Percentiles rank a stretch among this genome's conserved stretches.
Conservation (phyloP, 2,329 filamentous ascomycete species). For the Pestalotiopsis sp. region DNA sequence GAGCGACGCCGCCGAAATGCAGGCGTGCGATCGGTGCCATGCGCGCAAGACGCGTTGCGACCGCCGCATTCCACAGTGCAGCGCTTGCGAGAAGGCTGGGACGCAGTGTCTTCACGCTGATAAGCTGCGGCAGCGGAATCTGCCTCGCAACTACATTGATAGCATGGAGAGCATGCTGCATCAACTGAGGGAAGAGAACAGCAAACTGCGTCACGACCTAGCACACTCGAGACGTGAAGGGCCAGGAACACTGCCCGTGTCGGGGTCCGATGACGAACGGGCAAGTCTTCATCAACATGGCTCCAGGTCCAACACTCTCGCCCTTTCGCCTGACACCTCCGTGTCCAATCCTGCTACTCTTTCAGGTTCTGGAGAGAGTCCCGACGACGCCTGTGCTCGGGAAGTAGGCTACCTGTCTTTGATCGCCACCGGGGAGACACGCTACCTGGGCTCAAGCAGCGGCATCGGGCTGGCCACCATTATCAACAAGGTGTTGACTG, state of each 20-base stretch:
- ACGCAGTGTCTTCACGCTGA: background rate
- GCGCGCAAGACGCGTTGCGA: slow-evolving; percentile 4
- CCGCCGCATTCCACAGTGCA: slow-evolving; percentile 4
- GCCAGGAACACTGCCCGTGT: background rate
- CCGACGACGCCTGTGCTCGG: background rate
- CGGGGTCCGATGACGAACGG: background rate
- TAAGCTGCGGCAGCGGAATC: slow-evolving; percentile 1
- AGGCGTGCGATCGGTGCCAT: slow-evolving; percentile 5
- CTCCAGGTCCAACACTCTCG: background rate
- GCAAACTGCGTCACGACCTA: background rate
- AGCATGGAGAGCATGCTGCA: background rate
- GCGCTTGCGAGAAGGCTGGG: slow-evolving; percentile 1
- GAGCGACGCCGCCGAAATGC: background rate
- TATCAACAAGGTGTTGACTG: background rate
- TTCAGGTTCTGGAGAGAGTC: background rate
- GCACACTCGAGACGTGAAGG: background rate
- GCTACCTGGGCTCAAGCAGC: slow-evolving; percentile 3
- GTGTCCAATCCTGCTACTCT: background rate
- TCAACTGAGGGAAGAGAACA: background rate
- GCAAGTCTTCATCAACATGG: background rate
- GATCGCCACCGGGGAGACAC: slow-evolving; percentile 1
- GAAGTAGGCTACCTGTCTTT: slow-evolving; percentile 5
- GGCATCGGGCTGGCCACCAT: slow-evolving; percentile 1
- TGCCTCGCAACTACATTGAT: slow-evolving; percentile 2
- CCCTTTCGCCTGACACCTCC: background rate